Conservation (phyloP, 306 rosid species). For the Argentina anserina region DNA sequence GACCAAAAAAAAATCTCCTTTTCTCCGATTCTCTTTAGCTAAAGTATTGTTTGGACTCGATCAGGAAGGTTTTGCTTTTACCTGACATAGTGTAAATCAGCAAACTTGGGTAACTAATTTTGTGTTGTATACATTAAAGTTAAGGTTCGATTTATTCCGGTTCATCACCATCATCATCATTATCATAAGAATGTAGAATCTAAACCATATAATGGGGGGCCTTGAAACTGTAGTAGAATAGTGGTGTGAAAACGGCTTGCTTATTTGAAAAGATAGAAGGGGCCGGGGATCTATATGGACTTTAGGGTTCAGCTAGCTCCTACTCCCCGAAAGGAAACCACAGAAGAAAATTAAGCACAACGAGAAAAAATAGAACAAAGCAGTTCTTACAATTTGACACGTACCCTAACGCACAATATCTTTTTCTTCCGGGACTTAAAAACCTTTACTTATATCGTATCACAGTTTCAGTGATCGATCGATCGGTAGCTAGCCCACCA, state of each 20-base stretch:
- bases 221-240: not conserved
- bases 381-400: not conserved
- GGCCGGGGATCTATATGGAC: conserved; percentile 16
- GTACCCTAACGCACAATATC: conserved; percentile 35
- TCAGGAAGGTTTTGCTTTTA: not conserved
- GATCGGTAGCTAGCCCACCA: not conserved
- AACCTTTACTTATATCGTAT: not conserved
- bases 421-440: conserved; percentile 26
- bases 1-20: not conserved
- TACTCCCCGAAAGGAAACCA: conserved; percentile 73
- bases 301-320: conserved; percentile 19
- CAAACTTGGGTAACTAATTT: not conserved
- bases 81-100: not conserved
- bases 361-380: conserved; percentile 1
- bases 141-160: not conserved
- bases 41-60: too few relatives aligned
- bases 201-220: not conserved
- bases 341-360: conserved; percentile 30
- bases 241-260: conserved; percentile 40
- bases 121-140: not conserved
- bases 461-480: not conserved
- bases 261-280: conserved; percentile 12
- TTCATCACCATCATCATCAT: not conserved
- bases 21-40: too few relatives aligned
- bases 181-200: not conserved